phyloP scores from a whole-genome alignment of 306 rosid genomes.

The Trichosanthes truncata region DNA sequence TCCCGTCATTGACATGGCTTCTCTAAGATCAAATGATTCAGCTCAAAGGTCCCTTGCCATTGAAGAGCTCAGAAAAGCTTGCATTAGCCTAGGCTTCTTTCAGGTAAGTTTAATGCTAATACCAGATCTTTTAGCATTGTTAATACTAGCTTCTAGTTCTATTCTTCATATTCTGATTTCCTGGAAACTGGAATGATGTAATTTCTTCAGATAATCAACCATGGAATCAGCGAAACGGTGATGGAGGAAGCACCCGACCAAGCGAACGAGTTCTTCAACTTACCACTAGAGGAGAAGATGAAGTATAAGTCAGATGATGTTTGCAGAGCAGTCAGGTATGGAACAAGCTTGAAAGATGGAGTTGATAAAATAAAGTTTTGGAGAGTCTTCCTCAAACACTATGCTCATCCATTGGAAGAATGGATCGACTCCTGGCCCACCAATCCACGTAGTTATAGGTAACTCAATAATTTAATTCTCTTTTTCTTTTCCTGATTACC shows the following conservation, averaged over 20 bases:
- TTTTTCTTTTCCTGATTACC: not conserved
- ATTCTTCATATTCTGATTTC: not conserved
- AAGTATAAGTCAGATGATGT: constrained; percentile 38
- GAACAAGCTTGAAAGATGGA: constrained; percentile 39
- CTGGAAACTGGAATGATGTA: not conserved
- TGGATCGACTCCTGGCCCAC: constrained; percentile 43
- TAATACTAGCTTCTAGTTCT: not conserved
- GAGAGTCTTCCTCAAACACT: constrained; percentile 54
- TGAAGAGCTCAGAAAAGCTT: constrained; percentile 20
- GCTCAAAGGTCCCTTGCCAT: constrained; percentile 12
- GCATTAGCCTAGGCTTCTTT: constrained; percentile 38
- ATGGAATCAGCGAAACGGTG: constrained; percentile 34
- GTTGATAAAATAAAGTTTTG: constrained; percentile 32
- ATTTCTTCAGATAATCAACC: constrained; percentile 37
- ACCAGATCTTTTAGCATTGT: not conserved
- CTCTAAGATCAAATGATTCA: constrained; percentile 16
- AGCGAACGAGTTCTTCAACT: constrained; percentile 28
- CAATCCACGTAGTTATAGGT: constrained; percentile 41
- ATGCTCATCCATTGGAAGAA: constrained; percentile 38
- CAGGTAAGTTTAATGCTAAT: constrained; percentile 17
- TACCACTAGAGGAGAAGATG: constrained; percentile 30
- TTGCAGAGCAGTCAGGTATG: constrained; percentile 36
- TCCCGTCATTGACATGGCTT: constrained; percentile 28
- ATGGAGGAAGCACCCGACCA: constrained; percentile 24
- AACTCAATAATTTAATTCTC: not conserved